phyloP scores from a whole-genome alignment of 148 eudicot genomes.

The Agrostemma githago region DNA sequence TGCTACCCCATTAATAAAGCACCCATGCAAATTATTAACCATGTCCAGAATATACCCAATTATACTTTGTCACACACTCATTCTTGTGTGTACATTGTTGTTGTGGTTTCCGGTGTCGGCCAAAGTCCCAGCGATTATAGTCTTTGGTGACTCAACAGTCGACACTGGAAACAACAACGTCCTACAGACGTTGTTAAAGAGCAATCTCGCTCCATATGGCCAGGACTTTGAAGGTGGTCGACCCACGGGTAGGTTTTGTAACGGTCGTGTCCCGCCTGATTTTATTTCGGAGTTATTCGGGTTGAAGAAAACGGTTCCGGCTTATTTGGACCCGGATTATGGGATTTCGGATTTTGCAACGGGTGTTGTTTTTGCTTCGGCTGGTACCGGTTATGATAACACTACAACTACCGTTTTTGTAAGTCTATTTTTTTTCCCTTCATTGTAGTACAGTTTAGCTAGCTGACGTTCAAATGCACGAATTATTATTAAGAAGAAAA shows the following conservation, averaged over 20 bases:
- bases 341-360: conserved; percentile 61
- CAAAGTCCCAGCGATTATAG: conserved; percentile 66
- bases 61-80: neutral
- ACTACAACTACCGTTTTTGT: conserved; percentile 81
- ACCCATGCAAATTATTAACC: no score
- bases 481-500: no score
- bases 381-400: conserved; percentile 88
- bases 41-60: neutral
- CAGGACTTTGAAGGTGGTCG: conserved; percentile 58
- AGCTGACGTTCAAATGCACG: no score
- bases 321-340: conserved; percentile 66
- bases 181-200: conserved; percentile 52
- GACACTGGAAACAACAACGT: conserved; percentile 89
- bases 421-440: conserved; percentile 26
- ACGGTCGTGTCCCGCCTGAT: conserved; percentile 76
- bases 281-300: conserved; percentile 72
- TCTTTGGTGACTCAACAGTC: conserved; percentile 89
- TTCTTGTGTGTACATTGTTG: no score
- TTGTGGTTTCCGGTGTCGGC: conserved; percentile 2
- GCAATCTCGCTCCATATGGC: conserved; percentile 79
- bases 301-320: conserved; percentile 64
- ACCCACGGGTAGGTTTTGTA: conserved; percentile 79
- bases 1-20: no score
- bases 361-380: conserved; percentile 92
- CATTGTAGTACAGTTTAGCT: no score